Evolutionary conservation across 768 basidiomycete species (phyloP).

Genomic region (Termitomyces sp.): DNA sequence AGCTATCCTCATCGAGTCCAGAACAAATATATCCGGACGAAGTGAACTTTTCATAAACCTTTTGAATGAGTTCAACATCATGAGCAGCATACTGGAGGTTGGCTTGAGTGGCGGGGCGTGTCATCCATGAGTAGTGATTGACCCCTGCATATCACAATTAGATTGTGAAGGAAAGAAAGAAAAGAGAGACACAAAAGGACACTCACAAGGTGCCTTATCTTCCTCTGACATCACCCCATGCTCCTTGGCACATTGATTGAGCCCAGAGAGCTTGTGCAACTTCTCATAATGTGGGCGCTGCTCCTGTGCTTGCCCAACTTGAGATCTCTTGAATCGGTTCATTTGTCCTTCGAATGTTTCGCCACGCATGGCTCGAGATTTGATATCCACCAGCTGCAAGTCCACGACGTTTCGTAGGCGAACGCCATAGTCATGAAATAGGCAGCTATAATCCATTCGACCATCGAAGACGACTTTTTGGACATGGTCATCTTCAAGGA

Average conservation of each 20-base stretch:
- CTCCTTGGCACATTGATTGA: too few relatives aligned
- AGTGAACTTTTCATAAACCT: neutral
- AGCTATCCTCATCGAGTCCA: neutral
- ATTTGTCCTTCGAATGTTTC: too few relatives aligned
- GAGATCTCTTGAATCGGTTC: too few relatives aligned
- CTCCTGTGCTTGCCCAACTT: too few relatives aligned
- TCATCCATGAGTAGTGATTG: constrained; percentile 4
- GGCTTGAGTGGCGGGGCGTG: neutral
- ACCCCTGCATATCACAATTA: too few relatives aligned
- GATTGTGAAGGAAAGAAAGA: neutral
- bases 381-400: constrained; percentile 15
- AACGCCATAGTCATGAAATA: constrained; percentile 11
- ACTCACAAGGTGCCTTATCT: too few relatives aligned
- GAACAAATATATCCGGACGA: neutral
- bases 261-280: too few relatives aligned
- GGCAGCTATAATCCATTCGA: constrained; percentile 14
- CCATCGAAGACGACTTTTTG: constrained; percentile 17
- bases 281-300: too few relatives aligned
- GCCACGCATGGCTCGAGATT: neutral
- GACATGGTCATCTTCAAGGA: constrained; percentile 8
- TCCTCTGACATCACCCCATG: too few relatives aligned
- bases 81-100: constrained; percentile 1
- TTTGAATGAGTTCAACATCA: constrained; percentile 4
- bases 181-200: too few relatives aligned
- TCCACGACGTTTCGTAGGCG: constrained; percentile 11